Evolutionary conservation across 768 basidiomycete species (phyloP), one percentile per base, ranked within the genome.

Genomic region (Lactifluus volemus): DNA sequence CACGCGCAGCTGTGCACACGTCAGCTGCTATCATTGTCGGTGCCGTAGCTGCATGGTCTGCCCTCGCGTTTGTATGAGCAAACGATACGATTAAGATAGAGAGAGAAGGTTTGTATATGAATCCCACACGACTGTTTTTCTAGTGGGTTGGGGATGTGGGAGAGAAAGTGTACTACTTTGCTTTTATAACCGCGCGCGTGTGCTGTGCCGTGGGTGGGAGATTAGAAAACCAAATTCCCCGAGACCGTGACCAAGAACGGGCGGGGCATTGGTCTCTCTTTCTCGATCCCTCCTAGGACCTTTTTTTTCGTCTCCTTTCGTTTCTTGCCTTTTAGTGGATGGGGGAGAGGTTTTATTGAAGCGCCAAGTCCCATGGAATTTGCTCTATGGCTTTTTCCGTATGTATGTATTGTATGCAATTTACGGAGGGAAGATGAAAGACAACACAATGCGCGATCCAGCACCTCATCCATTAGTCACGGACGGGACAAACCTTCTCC

Each of bases 11-110:
- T 39, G 78, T 75, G 42, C 82, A 82, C 49, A 88, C 86, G 6
- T 81, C 83, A 7, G 80, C 84, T 4, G 83, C 81, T 17, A 79
- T 84, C 36, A 79, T 81, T 0, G 71, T 89, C 44, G 88, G 88
- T 29, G 88, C 86, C 14, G 82, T 84, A 12, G 84, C 82, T 3
- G 79, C 87, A 2, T 89, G 88, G 88, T 81, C 84, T 17, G 85
- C 85, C 29, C 71, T 90, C 59, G 88, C 88, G 48, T 63, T 61
- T 55, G 53, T 51, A 41, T 63, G 53, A 60, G 42, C 4, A 12
- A 6, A 34, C 32, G 32, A 47, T 14, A 15, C 25, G 52, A 8
- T 14, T 4, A 1, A 34, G 11, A 9, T 53, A 21, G 41, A 58
- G 51, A 53, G 9, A 34, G 51, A 34, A 34, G 51, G 51, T 59